phyloP scores from a whole-genome alignment of 1,139 yeast genomes.

The Scheffersomyces insectosa region DNA sequence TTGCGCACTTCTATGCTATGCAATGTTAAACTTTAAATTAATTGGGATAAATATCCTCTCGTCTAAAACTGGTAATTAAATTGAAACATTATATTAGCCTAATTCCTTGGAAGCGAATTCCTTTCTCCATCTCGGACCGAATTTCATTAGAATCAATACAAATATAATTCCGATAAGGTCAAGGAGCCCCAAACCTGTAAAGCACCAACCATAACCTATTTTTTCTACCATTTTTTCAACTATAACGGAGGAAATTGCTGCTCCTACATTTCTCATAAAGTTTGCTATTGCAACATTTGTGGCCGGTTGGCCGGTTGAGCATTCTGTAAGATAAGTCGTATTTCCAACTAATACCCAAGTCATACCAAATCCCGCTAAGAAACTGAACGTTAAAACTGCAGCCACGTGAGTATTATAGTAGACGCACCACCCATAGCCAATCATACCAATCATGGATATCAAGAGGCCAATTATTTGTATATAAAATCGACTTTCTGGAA shows the following conservation, averaged over 20 bases:
- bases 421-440: conserved; percentile 59
- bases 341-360: conserved; percentile 61
- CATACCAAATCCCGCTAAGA: conserved; percentile 55
- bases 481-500: conserved; percentile 50
- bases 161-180: conserved; percentile 34
- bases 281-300: conserved; percentile 59
- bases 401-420: conserved; percentile 44
- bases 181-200: conserved; percentile 52
- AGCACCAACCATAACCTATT: conserved; percentile 63
- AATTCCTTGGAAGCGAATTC: conserved; percentile 4
- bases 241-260: conserved; percentile 55
- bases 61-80: too few species aligned
- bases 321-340: conserved; percentile 57
- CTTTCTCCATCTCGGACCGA: conserved; percentile 31
- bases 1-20: too few species aligned
- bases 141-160: conserved; percentile 23
- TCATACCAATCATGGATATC: conserved; percentile 45
- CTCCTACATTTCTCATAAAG: conserved; percentile 54
- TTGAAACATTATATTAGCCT: too few species aligned
- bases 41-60: too few species aligned
- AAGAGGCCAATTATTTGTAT: conserved; percentile 49
- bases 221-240: conserved; percentile 37
- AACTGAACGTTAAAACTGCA: conserved; percentile 44
- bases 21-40: too few species aligned
- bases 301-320: conserved; percentile 53